A percentile compares a stretch with the other conserved stretches of the same genome.
Conservation (phyloP, 352 stramenopile species). For the Thraustochytrium striatum region DNA sequence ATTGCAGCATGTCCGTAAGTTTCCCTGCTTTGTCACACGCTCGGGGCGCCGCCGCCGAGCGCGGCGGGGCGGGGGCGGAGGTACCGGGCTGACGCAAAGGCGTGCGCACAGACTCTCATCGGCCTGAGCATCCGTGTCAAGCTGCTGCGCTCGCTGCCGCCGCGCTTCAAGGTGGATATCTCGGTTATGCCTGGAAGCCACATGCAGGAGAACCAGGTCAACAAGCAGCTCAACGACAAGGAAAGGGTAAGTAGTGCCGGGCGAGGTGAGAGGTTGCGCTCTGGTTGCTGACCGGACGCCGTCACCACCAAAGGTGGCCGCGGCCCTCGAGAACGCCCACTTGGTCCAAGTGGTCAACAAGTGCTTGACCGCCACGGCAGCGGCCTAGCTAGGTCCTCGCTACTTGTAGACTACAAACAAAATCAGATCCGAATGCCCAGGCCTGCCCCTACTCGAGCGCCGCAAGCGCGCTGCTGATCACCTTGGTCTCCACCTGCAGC, state of each 20-base stretch:
- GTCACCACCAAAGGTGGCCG: constrained; percentile 63
- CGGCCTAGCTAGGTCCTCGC: too few relatives aligned
- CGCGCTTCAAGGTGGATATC: constrained; percentile 88
- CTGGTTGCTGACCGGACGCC: background rate
- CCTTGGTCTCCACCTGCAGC: background rate
- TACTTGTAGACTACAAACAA: too few relatives aligned
- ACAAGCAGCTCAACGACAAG: constrained; percentile 96
- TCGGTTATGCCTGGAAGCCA: constrained; percentile 88
- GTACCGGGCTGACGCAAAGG: too few relatives aligned
- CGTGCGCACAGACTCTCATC: constrained; percentile 83
- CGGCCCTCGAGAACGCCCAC: constrained; percentile 91
- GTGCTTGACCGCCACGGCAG: constrained; percentile 81
- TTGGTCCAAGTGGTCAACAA: constrained; percentile 91
- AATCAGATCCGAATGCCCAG: too few relatives aligned
- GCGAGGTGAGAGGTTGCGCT: too few relatives aligned
- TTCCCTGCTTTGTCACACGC: background rate
- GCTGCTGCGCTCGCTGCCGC: constrained; percentile 82
- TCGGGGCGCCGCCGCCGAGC: too few relatives aligned
- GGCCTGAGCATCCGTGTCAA: constrained; percentile 91
- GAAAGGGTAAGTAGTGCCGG: constrained; percentile 71
- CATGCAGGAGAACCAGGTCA: constrained; percentile 86
- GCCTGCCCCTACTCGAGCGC: too few relatives aligned
- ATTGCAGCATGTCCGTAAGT: constrained; percentile 87
- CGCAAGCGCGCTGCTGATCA: background rate
- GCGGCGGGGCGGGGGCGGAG: too few relatives aligned